Evolutionary conservation across 805 yeast genomes (phyloP), one percentile per base, ranked within the genome.

Genomic region (Jamesozyma jinghongensis): DNA sequence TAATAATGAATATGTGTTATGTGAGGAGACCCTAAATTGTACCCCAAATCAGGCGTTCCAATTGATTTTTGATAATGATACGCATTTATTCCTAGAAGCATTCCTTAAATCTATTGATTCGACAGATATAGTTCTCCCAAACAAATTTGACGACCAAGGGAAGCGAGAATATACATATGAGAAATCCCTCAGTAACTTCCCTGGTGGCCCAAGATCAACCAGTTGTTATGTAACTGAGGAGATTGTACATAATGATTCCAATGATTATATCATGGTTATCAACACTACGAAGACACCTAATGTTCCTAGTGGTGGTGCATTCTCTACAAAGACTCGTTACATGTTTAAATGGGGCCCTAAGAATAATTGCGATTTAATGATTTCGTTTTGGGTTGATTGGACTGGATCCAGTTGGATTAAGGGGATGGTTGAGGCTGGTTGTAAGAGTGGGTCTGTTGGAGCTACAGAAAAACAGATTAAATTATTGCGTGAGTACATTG

Each of bases 181-280:
- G 40, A 85, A 85, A 60, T 85, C 82, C 0, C 68, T 92, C 42
- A 77, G 77, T 1, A 36, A 29, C 38, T 86, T 75, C 37, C 75
- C 95, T 1, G 78, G 90, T 30, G 98, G 98, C 0, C 97, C 98
- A 11, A 88, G 85, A 52, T 86, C 90, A 18, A 88, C 99, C 3
- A 77, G 72, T 44, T 85, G 94, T 57, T 42, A 63, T 18, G 77
- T 73, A 13, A 62, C 60, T 2, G 95, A 86, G 49, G 96, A 86
- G 49, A 67, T 81, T 17, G 75, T 77, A 34, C 61, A 69, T 32
- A 59, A 55, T 38, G 77, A 79, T 47, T 61, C 70, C 13, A 61
- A 68, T 4, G 67, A 69, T 14, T 71, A 71, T 48, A 73, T 85
- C 27, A 71, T 77, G 43, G 77, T 86, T 2, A 63, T 77, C 2